Evolutionary conservation across 176 grass and related monocot species (phyloP).

Genomic region (Cenchrus americanus): DNA sequence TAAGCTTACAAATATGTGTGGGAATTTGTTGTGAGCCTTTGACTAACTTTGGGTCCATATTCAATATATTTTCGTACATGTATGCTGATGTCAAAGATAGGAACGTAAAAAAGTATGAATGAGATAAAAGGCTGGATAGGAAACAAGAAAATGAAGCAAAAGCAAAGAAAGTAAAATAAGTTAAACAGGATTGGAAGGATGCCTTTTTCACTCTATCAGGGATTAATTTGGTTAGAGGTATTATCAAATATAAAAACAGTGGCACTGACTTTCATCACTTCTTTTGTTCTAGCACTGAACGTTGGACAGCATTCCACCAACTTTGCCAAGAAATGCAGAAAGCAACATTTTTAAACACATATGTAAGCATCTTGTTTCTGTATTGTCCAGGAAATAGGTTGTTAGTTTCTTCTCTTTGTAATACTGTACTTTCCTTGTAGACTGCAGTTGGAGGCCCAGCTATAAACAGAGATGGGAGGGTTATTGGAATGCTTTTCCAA

Average conservation of each 20-base stretch:
- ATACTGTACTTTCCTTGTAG: background rate
- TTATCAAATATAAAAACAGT: background rate
- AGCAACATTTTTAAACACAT: slow-evolving; percentile 18
- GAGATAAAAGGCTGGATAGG: background rate
- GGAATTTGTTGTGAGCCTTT: background rate
- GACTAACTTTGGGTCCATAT: background rate
- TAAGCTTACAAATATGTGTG: background rate
- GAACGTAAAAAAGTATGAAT: background rate
- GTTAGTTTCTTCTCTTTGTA: background rate
- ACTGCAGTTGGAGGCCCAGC: slow-evolving; percentile 8
- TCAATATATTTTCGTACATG: background rate
- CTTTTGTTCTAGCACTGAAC: background rate
- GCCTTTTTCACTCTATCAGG: background rate
- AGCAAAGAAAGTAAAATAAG: background rate
- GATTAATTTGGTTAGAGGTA: background rate
- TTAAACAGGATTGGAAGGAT: background rate
- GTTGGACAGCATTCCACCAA: background rate
- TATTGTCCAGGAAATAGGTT: background rate
- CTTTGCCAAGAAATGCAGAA: slow-evolving; percentile 11
- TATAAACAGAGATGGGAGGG: slow-evolving; percentile 6
- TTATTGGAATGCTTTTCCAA: slow-evolving; percentile 23
- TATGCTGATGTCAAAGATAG: slow-evolving; percentile 13
- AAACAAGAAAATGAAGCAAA: background rate
- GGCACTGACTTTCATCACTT: background rate
- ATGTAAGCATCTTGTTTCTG: background rate